Evolutionary conservation across 1,139 yeast species (phyloP).

Genomic region (Yamadazyma kanchanaburiensis): DNA sequence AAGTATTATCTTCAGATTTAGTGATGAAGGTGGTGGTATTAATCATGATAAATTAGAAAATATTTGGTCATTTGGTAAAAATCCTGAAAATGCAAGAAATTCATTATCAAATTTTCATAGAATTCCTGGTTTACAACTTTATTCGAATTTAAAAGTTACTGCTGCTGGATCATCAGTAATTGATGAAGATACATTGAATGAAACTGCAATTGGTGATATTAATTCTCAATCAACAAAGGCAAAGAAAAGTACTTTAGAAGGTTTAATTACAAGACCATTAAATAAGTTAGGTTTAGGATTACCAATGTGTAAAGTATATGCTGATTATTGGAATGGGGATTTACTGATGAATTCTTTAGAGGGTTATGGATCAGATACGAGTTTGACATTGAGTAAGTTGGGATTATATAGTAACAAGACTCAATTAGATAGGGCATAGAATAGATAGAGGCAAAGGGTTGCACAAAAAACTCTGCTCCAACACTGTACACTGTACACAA

Average conservation of each 20-base stretch:
- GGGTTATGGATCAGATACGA: conserved; percentile 91
- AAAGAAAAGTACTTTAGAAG: conserved; percentile 36
- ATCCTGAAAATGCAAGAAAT: conserved; percentile 52
- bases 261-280: conserved; percentile 67
- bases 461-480: too few relatives aligned
- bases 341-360: conserved; percentile 77
- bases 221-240: conserved; percentile 24
- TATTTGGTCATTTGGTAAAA: conserved; percentile 84
- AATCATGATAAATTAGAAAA: conserved; percentile 52
- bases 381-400: conserved; percentile 70
- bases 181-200: conserved; percentile 19
- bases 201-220: conserved; percentile 40
- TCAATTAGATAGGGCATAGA: conserved; percentile 70
- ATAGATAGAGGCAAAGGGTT: too few relatives aligned
- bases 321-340: conserved; percentile 95
- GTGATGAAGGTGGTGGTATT: conserved; percentile 91
- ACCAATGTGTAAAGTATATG: conserved; percentile 88
- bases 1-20: conserved; percentile 69
- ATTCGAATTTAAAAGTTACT: conserved; percentile 39
- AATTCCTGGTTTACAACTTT: conserved; percentile 55
- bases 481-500: too few relatives aligned
- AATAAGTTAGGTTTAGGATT: conserved; percentile 82
- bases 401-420: conserved; percentile 64
- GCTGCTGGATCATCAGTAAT: conserved; percentile 39
- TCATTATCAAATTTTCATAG: conserved; percentile 63